Percentiles rank a stretch among this genome's conserved stretches.
Conservation (phyloP, 176 grass and related monocot genomes). For the Aegilops tauschii region DNA sequence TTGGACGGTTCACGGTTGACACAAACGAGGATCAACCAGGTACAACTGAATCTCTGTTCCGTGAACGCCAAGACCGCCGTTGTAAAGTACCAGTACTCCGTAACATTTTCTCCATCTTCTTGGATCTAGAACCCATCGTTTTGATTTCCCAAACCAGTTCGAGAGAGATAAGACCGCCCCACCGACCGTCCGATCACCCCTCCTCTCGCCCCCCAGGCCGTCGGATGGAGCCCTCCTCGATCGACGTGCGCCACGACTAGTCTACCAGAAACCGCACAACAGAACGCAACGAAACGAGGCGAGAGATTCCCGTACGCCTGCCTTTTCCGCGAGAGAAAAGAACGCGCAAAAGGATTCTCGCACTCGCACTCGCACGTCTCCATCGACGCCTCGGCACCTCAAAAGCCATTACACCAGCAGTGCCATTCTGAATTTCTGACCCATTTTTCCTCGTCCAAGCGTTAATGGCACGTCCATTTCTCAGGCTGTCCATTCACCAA, state of each 20-base stretch:
- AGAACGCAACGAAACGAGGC: background rate
- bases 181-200: background rate
- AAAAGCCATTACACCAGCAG: background rate
- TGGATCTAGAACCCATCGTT: background rate
- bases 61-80: background rate
- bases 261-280: background rate
- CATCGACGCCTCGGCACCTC: conserved; percentile 20
- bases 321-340: background rate
- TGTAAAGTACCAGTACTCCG: too few species aligned
- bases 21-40: background rate
- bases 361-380: background rate
- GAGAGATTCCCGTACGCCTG: background rate
- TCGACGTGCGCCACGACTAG: conserved; percentile 9
- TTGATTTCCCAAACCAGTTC: background rate
- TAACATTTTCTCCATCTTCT: background rate
- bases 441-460: background rate
- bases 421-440: background rate
- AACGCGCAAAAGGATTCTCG: background rate
- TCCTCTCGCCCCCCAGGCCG: background rate
- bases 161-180: background rate
- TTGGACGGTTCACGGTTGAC: background rate
- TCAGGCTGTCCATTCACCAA: conserved; percentile 38
- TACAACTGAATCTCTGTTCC: background rate
- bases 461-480: conserved; percentile 28
- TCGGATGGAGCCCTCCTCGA: background rate